phyloP scores from a whole-genome alignment of 768 basidiomycete species.

The Leucogyrophana mollusca region DNA sequence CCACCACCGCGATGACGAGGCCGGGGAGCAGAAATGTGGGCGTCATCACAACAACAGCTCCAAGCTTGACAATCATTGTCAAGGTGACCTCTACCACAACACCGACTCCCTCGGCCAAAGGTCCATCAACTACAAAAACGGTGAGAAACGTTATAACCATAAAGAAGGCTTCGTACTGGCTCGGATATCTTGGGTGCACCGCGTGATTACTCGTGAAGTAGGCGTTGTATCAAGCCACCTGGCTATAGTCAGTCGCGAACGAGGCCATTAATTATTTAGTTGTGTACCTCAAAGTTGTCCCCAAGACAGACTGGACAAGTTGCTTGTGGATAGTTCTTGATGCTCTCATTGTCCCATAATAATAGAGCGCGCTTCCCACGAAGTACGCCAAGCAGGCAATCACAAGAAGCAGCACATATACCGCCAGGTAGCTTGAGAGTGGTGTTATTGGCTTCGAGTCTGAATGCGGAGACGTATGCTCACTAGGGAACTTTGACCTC shows the following conservation, averaged over 20 bases:
- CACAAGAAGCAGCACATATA: conserved; percentile 40
- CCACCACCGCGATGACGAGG: conserved; percentile 33
- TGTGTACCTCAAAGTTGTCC: conserved; percentile 63
- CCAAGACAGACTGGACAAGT: conserved; percentile 52
- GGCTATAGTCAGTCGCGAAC: conserved; percentile 28
- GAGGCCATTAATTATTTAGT: conserved; percentile 20
- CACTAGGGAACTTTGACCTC: conserved; percentile 35
- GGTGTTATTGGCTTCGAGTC: not conserved
- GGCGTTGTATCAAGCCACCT: conserved; percentile 54
- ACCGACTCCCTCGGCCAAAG: conserved; percentile 22
- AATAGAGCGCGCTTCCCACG: conserved; percentile 36
- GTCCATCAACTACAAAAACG: conserved; percentile 32
- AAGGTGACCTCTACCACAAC: conserved; percentile 28
- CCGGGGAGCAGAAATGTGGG: conserved; percentile 42
- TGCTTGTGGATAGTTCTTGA: conserved; percentile 51
- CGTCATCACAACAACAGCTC: conserved; percentile 35
- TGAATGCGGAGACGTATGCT: conserved; percentile 5
- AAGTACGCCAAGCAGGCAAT: conserved; percentile 30
- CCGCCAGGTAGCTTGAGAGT: conserved; percentile 44
- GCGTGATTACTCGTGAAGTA: conserved; percentile 56
- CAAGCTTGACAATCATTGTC: conserved; percentile 34
- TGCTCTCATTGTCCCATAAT: conserved; percentile 51
- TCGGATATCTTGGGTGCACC: conserved; percentile 65
- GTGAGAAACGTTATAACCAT: not conserved
- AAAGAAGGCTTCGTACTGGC: conserved; percentile 14